phyloP scores from a whole-genome alignment of 2,329 filamentous ascomycete species.

The Acrocalymma vagum region DNA sequence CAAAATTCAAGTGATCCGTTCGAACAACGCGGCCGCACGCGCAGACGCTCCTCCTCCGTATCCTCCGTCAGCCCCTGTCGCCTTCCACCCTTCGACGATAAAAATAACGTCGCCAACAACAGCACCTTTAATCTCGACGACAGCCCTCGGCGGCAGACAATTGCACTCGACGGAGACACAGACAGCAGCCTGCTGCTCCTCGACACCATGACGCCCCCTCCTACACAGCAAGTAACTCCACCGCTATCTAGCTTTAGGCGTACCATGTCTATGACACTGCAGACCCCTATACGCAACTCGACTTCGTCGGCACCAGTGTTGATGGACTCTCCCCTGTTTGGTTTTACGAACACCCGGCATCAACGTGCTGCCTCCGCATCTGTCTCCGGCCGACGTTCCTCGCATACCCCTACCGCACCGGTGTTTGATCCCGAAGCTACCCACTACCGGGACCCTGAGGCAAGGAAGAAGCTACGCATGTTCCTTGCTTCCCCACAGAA shows the following conservation, averaged over 20 bases:
- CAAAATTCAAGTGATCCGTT: conserved; percentile 14
- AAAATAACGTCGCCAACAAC: conserved; percentile 24
- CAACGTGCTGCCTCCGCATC: conserved; percentile 41
- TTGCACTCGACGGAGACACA: conserved; percentile 24
- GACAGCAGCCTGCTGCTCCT: conserved; percentile 34
- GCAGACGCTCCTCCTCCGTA: conserved; percentile 24
- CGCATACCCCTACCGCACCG: conserved; percentile 33
- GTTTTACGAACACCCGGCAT: conserved; percentile 39
- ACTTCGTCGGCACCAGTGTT: conserved; percentile 53
- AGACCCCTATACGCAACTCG: conserved; percentile 68
- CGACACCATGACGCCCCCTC: conserved; percentile 33
- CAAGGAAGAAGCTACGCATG: conserved; percentile 82
- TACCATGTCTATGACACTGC: conserved; percentile 75
- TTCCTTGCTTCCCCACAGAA: conserved; percentile 91
- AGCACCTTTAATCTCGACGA: conserved; percentile 36
- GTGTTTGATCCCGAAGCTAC: conserved; percentile 73
- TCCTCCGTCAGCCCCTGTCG: conserved; percentile 28
- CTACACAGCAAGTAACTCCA: conserved; percentile 15
- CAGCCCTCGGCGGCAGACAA: too few species aligned
- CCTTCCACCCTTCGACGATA: conserved; percentile 18
- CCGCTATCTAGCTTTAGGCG: conserved; percentile 67
- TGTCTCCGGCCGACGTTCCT: conserved; percentile 36
- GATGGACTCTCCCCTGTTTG: conserved; percentile 50
- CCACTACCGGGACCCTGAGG: conserved; percentile 91
- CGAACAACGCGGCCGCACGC: conserved; percentile 22